Base-by-base conservation (phyloP, 2,329 filamentous ascomycete genomes). In the Colletotrichum neosansevieriae region DNA sequence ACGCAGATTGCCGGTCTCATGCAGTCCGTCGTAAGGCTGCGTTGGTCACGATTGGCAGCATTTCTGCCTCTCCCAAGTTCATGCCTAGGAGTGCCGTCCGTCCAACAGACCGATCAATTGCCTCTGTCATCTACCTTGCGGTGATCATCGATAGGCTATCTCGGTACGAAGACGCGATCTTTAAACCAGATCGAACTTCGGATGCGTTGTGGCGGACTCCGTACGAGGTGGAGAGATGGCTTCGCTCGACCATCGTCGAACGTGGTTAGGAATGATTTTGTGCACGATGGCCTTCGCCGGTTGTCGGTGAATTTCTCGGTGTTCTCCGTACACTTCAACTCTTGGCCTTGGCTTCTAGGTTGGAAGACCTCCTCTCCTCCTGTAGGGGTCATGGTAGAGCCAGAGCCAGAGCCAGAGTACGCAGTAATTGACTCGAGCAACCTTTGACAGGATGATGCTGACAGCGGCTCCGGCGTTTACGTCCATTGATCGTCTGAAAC, bases 1-100 rank as follows among this genome's bases (percentile, higher is more conserved):
- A 54, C 60, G 51, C 64, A 58, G 44, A 67, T 67, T 67, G 64
- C 59, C 60, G 53, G 53, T 54, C 32, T 42, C 47, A 42, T 45
- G 53, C 21, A 12, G 12, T 53, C 17, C n/a, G 12, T 53, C 17
- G 45, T 64, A 64, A 40, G 53, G 65, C 65, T 68, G 47, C 38
- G 47, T 29, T 24, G 36, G 29, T 56, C 51, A 15, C 11, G 10
- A n/a, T n/a, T 21, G 34, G 51, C 34, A 51, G 51, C 34, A 51
- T 13, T 61, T 61, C 59, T 56, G 19, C 59, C 24, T 40, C 12
- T 38, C 34, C 34, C 34, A 38, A 38, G 34, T 38, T 38, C 34
- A 38, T 38, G 34, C 36, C 11, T 15, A 38, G 13, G 36, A 29
- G 29, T 29, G 29, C 29, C 36, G 36, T 13, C 29, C 36, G 36